A percentile compares a stretch with the other conserved stretches of the same genome.
Evolutionary conservation across 1,139 yeast genomes (phyloP).

Genomic region (Yamadazyma diospyri): DNA sequence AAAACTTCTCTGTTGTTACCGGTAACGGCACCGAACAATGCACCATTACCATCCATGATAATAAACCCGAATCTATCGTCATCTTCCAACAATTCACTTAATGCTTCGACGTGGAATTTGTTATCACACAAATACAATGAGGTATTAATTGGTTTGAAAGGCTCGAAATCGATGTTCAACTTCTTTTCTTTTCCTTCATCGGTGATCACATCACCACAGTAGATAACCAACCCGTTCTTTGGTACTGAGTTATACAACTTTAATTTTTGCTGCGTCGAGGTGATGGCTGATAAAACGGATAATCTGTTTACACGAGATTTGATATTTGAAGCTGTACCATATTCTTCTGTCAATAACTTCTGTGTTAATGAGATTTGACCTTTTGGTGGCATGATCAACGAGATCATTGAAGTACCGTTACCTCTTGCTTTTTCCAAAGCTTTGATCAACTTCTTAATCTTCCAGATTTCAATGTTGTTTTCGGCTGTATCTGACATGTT

Average conservation of each 20-base stretch:
- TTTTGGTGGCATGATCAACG: constrained; percentile 90
- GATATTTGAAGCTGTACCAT: constrained; percentile 97
- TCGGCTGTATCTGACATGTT: constrained; percentile 53
- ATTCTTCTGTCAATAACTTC: constrained; percentile 95
- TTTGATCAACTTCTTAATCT: constrained; percentile 89
- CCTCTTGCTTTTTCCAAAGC: constrained; percentile 90
- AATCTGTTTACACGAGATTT: constrained; percentile 95
- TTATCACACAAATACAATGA: constrained; percentile 94
- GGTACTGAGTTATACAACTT: constrained; percentile 89
- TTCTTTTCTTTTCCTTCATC: constrained; percentile 97
- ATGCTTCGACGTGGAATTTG: constrained; percentile 96
- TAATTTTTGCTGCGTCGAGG: constrained; percentile 94
- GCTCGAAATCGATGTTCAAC: constrained; percentile 92
- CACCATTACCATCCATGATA: constrained; percentile 99
- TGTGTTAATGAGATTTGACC: constrained; percentile 87
- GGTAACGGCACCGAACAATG: constrained; percentile 90
- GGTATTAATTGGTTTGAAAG: constrained; percentile 97
- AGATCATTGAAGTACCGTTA: constrained; percentile 98
- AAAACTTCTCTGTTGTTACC: constrained; percentile 96
- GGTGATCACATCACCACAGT: constrained; percentile 97
- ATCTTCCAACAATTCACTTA: constrained; percentile 87
- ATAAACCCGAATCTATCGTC: constrained; percentile 97
- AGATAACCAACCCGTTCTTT: constrained; percentile 87
- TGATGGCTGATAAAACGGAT: constrained; percentile 92
- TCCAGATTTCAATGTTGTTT: constrained; percentile 97